Evolutionary conservation across 192 early-diverging fungal species (phyloP).

Genomic region (Coemansia javaensis): DNA sequence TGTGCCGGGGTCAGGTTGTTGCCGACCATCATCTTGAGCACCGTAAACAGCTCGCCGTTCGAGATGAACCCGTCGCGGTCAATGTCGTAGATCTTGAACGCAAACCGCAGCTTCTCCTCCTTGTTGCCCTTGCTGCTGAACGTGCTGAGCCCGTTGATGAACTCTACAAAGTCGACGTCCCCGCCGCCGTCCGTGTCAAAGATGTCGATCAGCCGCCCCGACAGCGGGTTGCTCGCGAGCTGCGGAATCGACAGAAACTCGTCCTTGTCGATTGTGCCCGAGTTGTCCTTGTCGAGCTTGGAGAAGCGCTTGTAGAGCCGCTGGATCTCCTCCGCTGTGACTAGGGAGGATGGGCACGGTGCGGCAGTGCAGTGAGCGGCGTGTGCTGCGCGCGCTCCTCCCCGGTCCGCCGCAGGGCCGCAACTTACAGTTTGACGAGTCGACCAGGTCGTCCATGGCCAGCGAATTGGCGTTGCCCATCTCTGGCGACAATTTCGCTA

Average conservation of each 20-base stretch:
- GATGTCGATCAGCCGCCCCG: constrained; percentile 90
- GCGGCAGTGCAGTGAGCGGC: neutral
- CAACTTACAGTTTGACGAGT: constrained; percentile 42
- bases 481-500: no score
- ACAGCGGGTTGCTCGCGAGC: constrained; percentile 96
- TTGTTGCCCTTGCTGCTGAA: constrained; percentile 94
- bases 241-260: constrained; percentile 97
- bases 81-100: constrained; percentile 99
- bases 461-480: constrained; percentile 49
- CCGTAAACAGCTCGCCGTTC: constrained; percentile 97
- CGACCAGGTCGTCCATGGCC: constrained; percentile 36
- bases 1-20: constrained; percentile 94
- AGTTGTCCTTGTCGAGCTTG: constrained; percentile 95
- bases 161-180: constrained; percentile 99
- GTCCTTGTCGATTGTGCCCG: constrained; percentile 94
- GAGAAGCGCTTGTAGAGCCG: constrained; percentile 98
- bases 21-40: constrained; percentile 99
- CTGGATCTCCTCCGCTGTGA: constrained; percentile 92
- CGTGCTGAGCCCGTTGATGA: constrained; percentile 88
- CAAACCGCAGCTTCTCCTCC: constrained; percentile 90
- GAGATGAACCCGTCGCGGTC: constrained; percentile 98
- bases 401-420: no score
- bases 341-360: neutral
- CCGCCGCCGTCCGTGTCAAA: constrained; percentile 98
- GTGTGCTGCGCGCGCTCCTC: no score